Evolutionary conservation across 768 basidiomycete species (phyloP), one percentile per base, ranked within the genome.

Genomic region (Gloeophyllum trabeum): DNA sequence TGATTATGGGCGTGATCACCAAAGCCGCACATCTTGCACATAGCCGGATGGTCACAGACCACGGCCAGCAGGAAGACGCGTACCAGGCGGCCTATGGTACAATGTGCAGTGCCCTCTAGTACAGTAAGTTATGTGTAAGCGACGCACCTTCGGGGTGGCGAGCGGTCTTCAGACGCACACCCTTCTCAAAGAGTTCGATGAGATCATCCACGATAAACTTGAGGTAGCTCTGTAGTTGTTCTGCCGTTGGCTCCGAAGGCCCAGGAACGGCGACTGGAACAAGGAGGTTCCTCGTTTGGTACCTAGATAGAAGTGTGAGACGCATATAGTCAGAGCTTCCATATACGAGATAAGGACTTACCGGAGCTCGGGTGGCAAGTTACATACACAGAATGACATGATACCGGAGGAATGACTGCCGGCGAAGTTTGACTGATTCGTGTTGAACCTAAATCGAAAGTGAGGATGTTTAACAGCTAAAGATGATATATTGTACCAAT

Each of bases 171-270:
- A 32, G 10, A 10, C 28, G 28, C 16, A 53, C 54, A 7, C 61
- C 58, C 4, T 54, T 23, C 5, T 59, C 43, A 41, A 54, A 61
- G 0, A 62, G 41, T 20, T 34, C 37, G 7, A 57, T 6, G 1
- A 62, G 50, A 36, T 61, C 60, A 47, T 62, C 54, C 2, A 60
- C 56, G 20, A 56, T 40, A 5, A 57, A 38, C 28, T 42, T 47
- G 1, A 60, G 19, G 21, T 51, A 52, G 14, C 53, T 24, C 39
- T 60, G 59, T 2, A 60, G 46, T 34, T 60, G 50, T 7, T 53
- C 46, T 5, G 46, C 46, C 2, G 46, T 54, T 2, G 55, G 59
- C 34, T 61, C 60, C 2, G 36, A 51, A 5, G 58, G 58, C 3
- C 60, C 58, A 4, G 59, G 56, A 4, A 49, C 51, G 45, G 57